These are phyloP conservation scores for Geotrichum macrosporum DNA, from an alignment of 1,139 yeast species.

Conservation along the genomic window DNA sequence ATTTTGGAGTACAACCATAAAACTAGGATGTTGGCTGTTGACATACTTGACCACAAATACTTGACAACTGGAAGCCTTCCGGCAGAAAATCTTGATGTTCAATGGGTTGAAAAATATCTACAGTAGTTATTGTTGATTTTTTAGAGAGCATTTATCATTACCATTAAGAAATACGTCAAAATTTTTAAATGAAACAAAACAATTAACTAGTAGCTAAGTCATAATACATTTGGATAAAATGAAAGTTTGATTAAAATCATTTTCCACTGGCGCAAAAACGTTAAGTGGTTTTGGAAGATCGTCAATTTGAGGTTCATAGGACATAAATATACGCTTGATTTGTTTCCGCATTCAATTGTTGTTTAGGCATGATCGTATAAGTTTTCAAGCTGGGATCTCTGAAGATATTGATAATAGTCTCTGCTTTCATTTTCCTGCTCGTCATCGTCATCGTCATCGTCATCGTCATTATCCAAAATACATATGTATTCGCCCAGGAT, in stretches of 20 bases:
- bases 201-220: not conserved
- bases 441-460: too few relatives aligned
- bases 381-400: slow-evolving; percentile 21
- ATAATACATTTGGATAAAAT: too few relatives aligned
- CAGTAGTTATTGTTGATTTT: too few relatives aligned
- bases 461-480: slow-evolving; percentile 18
- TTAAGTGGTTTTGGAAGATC: too few relatives aligned
- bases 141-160: too few relatives aligned
- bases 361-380: slow-evolving; percentile 19
- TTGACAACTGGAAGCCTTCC: slow-evolving; percentile 37
- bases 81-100: not conserved
- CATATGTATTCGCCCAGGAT: slow-evolving; percentile 13
- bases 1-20: slow-evolving; percentile 90
- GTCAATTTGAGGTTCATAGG: too few relatives aligned
- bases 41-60: slow-evolving; percentile 93
- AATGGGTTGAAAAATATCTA: not conserved
- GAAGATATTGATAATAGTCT: slow-evolving; percentile 16
- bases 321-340: too few relatives aligned
- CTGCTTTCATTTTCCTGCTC: too few relatives aligned
- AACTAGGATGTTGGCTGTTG: slow-evolving; percentile 80
- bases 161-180: too few relatives aligned
- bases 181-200: not conserved
- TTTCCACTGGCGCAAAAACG: too few relatives aligned
- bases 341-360: too few relatives aligned
- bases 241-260: too few relatives aligned